Percentiles rank a stretch among this genome's conserved stretches.
These are phyloP conservation scores for Takakia lepidozioides DNA, from an alignment of 225 moss, liverwort and hornwort species.

Conservation along the genomic window DNA sequence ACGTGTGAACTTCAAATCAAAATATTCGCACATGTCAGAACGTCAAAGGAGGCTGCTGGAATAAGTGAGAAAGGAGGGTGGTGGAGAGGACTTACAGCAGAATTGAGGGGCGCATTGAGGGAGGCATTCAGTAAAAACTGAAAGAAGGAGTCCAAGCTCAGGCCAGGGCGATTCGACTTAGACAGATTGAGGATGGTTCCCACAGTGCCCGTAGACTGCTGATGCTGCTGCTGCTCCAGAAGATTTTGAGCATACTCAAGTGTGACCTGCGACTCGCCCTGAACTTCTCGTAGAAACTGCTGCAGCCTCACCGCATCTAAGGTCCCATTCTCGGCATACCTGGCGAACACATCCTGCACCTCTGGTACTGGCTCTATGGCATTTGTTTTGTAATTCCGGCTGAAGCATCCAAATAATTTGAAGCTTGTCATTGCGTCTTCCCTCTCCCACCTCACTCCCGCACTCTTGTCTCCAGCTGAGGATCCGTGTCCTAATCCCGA, in stretches of 20 bases:
- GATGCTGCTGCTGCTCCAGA: conserved; percentile 15
- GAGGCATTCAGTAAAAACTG: conserved; percentile 23
- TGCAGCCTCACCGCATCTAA: conserved; percentile 21
- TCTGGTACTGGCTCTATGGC: conserved; percentile 15
- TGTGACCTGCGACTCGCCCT: conserved; percentile 25
- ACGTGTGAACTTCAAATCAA: not conserved
- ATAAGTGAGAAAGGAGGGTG: not conserved
- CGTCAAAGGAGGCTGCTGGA: no score
- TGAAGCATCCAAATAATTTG: conserved; percentile 31
- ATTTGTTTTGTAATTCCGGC: conserved; percentile 10
- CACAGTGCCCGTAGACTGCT: not conserved
- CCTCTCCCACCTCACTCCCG: not conserved
- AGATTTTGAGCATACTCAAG: conserved; percentile 20
- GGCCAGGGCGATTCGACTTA: conserved; percentile 7
- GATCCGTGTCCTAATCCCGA: no score
- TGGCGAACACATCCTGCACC: conserved; percentile 27
- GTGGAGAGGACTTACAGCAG: conserved; percentile 8
- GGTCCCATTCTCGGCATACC: conserved; percentile 26
- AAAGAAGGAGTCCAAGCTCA: conserved; percentile 23
- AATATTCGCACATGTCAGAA: no score
- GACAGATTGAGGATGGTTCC: no score
- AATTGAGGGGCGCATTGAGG: conserved; percentile 17
- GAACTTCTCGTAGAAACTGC: conserved; percentile 29
- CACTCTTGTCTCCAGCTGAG: no score
- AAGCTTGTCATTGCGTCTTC: conserved; percentile 2